Evolutionary conservation across 192 early-diverging fungal species (phyloP).

Genomic region (Backusella liffmaniae): DNA sequence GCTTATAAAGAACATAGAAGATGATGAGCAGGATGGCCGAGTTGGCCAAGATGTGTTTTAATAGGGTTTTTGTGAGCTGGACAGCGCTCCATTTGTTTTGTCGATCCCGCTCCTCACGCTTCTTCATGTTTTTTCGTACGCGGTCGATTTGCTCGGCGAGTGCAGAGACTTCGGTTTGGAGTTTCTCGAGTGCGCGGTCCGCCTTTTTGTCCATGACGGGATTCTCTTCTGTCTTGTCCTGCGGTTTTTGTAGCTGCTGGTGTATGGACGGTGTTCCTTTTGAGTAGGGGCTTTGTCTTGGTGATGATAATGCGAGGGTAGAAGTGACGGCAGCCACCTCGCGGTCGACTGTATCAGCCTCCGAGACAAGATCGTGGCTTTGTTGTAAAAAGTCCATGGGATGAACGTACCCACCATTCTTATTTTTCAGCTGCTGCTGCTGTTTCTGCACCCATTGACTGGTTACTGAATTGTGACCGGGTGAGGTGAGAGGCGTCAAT

Average conservation of each 20-base stretch:
- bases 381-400: conserved; percentile 17
- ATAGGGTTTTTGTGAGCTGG: conserved; percentile 4
- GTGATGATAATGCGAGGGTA: neutral
- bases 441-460: conserved; percentile 3
- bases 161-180: conserved; percentile 28
- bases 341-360: conserved; percentile 24
- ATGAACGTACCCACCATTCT: neutral
- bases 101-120: conserved; percentile 12
- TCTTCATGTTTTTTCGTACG: conserved; percentile 5
- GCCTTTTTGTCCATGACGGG: neutral
- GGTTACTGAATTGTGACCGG: conserved; percentile 5
- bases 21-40: conserved; percentile 12
- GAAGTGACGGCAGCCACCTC: conserved; percentile 25
- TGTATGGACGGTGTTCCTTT: neutral
- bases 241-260: neutral
- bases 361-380: neutral
- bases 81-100: conserved; percentile 11
- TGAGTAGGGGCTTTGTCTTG: conserved; percentile 9
- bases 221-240: neutral
- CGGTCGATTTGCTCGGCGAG: conserved; percentile 24
- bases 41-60: conserved; percentile 22
- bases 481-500: conserved; percentile 17
- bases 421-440: neutral
- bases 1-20: conserved; percentile 11
- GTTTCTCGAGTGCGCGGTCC: conserved; percentile 22